A percentile compares a stretch with the other conserved stretches of the same genome.
phyloP scores from a whole-genome alignment of 1,284 basidiomycete genomes.

The Microbotryomycetes sp. region DNA sequence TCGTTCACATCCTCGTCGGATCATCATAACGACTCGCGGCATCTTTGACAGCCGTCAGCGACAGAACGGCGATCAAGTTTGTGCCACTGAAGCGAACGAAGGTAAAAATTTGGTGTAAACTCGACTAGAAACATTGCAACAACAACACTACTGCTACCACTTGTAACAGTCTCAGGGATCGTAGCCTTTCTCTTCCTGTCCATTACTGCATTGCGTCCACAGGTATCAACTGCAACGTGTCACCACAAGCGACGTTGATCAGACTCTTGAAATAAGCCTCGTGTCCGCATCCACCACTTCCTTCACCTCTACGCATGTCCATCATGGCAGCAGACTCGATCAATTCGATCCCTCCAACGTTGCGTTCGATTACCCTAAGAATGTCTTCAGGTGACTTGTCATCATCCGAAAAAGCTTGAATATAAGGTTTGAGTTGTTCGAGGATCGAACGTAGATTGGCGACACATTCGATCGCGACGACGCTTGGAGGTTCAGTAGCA shows the following conservation, averaged over 20 bases:
- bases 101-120: too few species aligned
- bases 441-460: slow-evolving; percentile 31
- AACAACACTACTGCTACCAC: too few species aligned
- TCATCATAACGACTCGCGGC: too few species aligned
- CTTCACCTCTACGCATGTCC: slow-evolving; percentile 21
- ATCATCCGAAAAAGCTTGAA: slow-evolving; percentile 11
- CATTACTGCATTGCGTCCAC: neutral
- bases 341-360: slow-evolving; percentile 31
- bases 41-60: too few species aligned
- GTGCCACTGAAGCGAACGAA: too few species aligned
- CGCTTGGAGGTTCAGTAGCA: too few species aligned
- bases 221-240: slow-evolving; percentile 11
- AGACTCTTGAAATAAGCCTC: slow-evolving; percentile 2
- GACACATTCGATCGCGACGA: slow-evolving; percentile 33
- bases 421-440: slow-evolving; percentile 25
- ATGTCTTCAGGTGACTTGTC: slow-evolving; percentile 6
- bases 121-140: too few species aligned
- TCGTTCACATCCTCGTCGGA: slow-evolving; percentile 28
- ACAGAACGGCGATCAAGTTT: too few species aligned
- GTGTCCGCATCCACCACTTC: neutral
- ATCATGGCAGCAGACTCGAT: slow-evolving; percentile 35
- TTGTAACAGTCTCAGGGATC: too few species aligned
- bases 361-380: slow-evolving; percentile 27
- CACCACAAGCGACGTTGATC: slow-evolving; percentile 8
- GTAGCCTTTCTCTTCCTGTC: too few species aligned